These are phyloP conservation scores for Penicillium mononematosum DNA, from an alignment of 495 filamentous ascomycete species.

Conservation along the genomic window DNA sequence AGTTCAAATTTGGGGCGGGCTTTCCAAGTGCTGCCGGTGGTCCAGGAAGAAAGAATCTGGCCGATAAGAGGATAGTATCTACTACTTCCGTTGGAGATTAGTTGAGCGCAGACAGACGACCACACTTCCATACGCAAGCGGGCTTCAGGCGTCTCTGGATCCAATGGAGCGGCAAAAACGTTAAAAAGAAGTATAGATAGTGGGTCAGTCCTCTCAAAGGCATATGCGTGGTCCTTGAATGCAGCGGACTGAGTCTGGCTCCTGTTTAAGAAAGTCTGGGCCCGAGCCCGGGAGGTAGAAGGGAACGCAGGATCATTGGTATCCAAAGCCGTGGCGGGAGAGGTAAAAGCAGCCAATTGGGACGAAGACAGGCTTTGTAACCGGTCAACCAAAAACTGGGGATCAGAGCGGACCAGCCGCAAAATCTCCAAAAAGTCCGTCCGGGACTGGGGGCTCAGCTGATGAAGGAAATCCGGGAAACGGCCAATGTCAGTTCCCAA, in stretches of 20 bases:
- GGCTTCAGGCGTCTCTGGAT: slow-evolving; percentile 77
- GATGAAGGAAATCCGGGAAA: slow-evolving; percentile 72
- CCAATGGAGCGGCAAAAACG: slow-evolving; percentile 67
- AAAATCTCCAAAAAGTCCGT: slow-evolving; percentile 77
- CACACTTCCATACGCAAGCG: slow-evolving; percentile 77
- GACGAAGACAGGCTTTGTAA: slow-evolving; percentile 67
- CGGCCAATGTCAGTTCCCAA: slow-evolving; percentile 35
- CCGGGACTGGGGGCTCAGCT: slow-evolving; percentile 72
- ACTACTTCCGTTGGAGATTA: slow-evolving; percentile 50
- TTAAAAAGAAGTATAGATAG: slow-evolving; percentile 83
- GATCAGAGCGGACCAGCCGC: slow-evolving; percentile 75
- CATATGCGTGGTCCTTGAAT: slow-evolving; percentile 49
- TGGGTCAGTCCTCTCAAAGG: slow-evolving; percentile 85
- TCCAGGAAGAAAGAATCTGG: slow-evolving; percentile 73
- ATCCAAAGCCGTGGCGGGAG: slow-evolving; percentile 73
- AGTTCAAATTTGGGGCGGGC: slow-evolving; percentile 85
- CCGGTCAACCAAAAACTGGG: slow-evolving; percentile 80
- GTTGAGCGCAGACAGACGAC: slow-evolving; percentile 81
- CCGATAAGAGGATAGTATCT: slow-evolving; percentile 43
- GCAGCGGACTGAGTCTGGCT: slow-evolving; percentile 56
- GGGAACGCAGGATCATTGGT: slow-evolving; percentile 79
- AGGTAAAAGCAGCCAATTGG: slow-evolving; percentile 72
- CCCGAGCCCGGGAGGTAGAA: slow-evolving; percentile 62
- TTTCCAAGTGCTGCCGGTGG: slow-evolving; percentile 83
- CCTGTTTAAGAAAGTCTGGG: slow-evolving; percentile 52